Percentiles rank a stretch among this genome's conserved stretches.
phyloP scores from a whole-genome alignment of 2,329 filamentous ascomycete species.

The Verticillium alfalfae region DNA sequence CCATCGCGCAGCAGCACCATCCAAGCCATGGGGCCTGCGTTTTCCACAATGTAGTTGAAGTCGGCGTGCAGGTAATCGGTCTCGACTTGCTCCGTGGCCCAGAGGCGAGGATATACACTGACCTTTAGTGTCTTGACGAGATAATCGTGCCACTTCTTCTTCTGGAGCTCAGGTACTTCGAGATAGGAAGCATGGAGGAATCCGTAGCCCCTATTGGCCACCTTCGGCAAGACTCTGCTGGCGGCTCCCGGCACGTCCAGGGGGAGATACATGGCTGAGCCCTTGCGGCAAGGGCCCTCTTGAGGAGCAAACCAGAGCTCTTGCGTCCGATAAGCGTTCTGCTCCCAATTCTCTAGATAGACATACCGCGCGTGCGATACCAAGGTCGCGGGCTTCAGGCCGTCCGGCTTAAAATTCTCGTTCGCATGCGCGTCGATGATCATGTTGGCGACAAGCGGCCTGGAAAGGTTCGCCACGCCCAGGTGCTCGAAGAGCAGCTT shows the following conservation, averaged over 20 bases:
- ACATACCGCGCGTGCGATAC: not conserved
- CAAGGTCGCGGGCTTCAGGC: not conserved
- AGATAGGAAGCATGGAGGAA: constrained; percentile 2
- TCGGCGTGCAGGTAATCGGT: not conserved
- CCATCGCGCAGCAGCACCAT: constrained; percentile 4
- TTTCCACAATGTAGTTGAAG: not conserved
- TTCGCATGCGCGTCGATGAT: not conserved
- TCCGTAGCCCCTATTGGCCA: not conserved
- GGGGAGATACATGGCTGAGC: constrained; percentile 1
- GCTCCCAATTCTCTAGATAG: not conserved
- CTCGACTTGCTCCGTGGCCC: not conserved
- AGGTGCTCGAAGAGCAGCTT: not conserved
- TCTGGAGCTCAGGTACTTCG: not conserved
- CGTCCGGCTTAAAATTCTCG: not conserved
- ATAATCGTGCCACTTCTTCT: not conserved
- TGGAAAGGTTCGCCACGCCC: not conserved
- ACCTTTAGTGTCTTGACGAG: not conserved
- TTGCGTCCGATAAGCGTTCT: not conserved
- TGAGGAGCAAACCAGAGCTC: constrained; percentile 3
- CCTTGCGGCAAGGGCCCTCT: not conserved
- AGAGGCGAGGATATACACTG: not conserved
- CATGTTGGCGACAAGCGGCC: not conserved
- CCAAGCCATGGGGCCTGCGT: not conserved
- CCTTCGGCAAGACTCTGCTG: not conserved
- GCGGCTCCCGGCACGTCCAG: not conserved